These are phyloP conservation scores for Panicum virgatum DNA, from an alignment of 202 grass and related monocot genomes.

Conservation along the genomic window DNA sequence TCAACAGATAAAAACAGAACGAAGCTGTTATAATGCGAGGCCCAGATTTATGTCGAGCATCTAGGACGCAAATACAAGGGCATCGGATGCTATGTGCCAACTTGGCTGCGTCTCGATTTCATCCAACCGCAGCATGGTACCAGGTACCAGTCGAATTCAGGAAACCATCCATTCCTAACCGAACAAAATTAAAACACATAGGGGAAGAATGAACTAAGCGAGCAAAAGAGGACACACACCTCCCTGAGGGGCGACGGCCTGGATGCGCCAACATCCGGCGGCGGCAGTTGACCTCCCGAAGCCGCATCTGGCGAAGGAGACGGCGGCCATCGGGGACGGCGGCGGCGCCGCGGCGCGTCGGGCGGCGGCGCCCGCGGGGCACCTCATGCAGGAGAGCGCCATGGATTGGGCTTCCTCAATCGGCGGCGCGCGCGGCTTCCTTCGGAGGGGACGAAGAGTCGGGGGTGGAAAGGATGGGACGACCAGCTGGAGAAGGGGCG, in stretches of 20 bases:
- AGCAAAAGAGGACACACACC: conserved; percentile 18
- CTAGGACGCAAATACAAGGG: background rate
- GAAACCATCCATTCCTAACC: background rate
- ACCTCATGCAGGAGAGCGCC: conserved; percentile 54
- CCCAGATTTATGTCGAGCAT: background rate
- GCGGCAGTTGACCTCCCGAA: conserved; percentile 21
- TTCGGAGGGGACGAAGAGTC: conserved; percentile 7
- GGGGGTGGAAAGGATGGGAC: background rate
- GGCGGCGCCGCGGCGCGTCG: background rate
- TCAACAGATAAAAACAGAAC: background rate
- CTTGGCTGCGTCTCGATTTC: background rate
- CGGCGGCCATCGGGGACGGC: background rate
- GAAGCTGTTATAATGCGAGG: background rate
- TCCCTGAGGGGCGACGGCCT: conserved; percentile 36
- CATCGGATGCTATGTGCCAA: background rate
- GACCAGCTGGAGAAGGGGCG: background rate
- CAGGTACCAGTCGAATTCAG: background rate
- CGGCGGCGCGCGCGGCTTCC: background rate
- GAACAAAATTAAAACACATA: background rate
- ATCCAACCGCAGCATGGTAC: background rate
- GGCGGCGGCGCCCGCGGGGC: background rate
- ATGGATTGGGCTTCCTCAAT: background rate
- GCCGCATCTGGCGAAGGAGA: conserved; percentile 43
- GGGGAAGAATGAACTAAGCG: background rate
- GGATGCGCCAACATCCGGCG: conserved; percentile 30